Conservation (phyloP, 768 basidiomycete species). For the Podaxis carcinomalis region DNA sequence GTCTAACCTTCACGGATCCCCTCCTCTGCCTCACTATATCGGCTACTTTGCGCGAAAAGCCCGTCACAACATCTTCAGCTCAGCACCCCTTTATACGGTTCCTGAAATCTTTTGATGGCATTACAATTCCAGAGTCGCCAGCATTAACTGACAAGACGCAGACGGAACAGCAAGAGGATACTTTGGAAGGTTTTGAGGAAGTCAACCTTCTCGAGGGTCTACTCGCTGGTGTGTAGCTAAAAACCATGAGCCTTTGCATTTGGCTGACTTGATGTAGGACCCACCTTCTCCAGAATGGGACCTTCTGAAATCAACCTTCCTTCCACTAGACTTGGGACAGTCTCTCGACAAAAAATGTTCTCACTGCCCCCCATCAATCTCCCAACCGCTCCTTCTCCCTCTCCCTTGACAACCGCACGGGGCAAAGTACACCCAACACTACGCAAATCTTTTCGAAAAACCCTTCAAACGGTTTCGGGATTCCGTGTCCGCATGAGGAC, state of each 20-base stretch:
- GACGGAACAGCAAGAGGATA: conserved; percentile 45
- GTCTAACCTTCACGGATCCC: conserved; percentile 66
- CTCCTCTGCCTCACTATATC: conserved; percentile 82
- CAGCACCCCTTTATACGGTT: conserved; percentile 41
- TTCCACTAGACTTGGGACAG: conserved; percentile 64
- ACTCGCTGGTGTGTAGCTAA: conserved; percentile 42
- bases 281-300: conserved; percentile 35
- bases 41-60: conserved; percentile 82
- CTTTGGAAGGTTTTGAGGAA: conserved; percentile 49
- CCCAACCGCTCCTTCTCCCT: conserved; percentile 40
- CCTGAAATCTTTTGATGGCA: conserved; percentile 29
- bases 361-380: conserved; percentile 50
- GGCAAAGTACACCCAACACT: conserved; percentile 56
- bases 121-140: conserved; percentile 32
- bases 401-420: conserved; percentile 44
- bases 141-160: conserved; percentile 25
- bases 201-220: conserved; percentile 58
- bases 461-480: conserved; percentile 73
- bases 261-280: conserved; percentile 28
- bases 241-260: neutral
- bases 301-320: conserved; percentile 47
- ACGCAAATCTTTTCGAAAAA: conserved; percentile 82
- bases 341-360: conserved; percentile 64
- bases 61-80: conserved; percentile 36
- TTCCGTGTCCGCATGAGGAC: conserved; percentile 94